phyloP scores from a whole-genome alignment of 192 early-diverging fungal genomes.

The Chytriomyces sp. region DNA sequence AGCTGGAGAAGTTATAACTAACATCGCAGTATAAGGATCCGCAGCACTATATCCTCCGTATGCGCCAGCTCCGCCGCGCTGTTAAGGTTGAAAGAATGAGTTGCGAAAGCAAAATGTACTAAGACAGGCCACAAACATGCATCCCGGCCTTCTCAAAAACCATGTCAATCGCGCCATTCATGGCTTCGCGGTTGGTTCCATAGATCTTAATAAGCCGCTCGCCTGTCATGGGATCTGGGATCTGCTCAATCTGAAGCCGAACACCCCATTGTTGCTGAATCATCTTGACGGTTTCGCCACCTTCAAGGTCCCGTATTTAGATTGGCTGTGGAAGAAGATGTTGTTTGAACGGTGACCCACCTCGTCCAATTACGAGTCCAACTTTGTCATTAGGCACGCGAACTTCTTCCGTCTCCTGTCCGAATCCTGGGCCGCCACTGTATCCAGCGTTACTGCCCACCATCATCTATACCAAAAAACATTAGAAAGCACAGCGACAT shows the following conservation, averaged over 20 bases:
- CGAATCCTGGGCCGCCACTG: not conserved
- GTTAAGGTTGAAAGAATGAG: too few species aligned
- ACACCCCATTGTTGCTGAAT: slow-evolving; percentile 79
- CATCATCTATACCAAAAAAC: slow-evolving; percentile 7
- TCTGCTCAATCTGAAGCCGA: slow-evolving; percentile 67
- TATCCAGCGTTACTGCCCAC: not conserved
- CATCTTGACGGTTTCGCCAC: slow-evolving; percentile 77
- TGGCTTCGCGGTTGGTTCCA: slow-evolving; percentile 13
- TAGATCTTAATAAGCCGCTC: slow-evolving; percentile 39
- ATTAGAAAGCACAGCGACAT: not conserved
- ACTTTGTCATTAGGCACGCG: slow-evolving; percentile 51
- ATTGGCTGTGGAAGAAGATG: too few species aligned
- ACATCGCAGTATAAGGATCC: slow-evolving; percentile 3
- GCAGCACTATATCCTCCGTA: too few species aligned
- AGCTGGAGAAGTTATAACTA: not conserved
- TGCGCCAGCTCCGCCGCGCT: too few species aligned
- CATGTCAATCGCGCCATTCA: slow-evolving; percentile 8
- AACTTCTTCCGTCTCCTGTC: slow-evolving; percentile 20
- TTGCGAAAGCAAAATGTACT: too few species aligned
- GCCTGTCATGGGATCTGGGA: slow-evolving; percentile 29
- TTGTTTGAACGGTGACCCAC: too few species aligned
- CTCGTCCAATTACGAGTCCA: slow-evolving; percentile 74
- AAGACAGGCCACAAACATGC: not conserved
- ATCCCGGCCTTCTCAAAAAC: slow-evolving; percentile 15
- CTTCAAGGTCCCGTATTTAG: too few species aligned